Conservation (phyloP, 1,284 basidiomycete species). For the Singerocomus inundabilis region DNA sequence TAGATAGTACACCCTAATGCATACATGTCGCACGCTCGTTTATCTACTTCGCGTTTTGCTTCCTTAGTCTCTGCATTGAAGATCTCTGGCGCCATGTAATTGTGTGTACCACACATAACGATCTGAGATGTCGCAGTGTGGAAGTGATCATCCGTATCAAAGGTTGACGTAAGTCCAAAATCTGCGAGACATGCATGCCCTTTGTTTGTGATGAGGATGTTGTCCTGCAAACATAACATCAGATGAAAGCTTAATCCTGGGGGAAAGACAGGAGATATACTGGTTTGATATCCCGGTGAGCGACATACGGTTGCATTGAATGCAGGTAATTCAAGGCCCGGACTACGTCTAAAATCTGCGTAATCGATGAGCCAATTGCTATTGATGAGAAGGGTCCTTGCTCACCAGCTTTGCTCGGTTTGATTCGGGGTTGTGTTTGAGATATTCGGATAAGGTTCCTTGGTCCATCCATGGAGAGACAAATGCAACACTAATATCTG, state of each 20-base stretch:
- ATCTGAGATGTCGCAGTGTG: slow-evolving; percentile 11
- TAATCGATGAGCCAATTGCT: neutral
- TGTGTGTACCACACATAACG: slow-evolving; percentile 15
- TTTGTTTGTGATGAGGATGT: slow-evolving; percentile 26
- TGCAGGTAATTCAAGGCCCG: slow-evolving; percentile 27
- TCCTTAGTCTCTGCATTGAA: slow-evolving; percentile 5
- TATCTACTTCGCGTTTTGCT: slow-evolving; percentile 20
- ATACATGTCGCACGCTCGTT: slow-evolving; percentile 30
- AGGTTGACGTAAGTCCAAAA: slow-evolving; percentile 27
- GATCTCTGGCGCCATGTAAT: slow-evolving; percentile 28
- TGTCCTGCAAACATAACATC: slow-evolving; percentile 15
- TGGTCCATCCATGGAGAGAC: slow-evolving; percentile 34
- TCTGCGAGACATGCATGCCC: slow-evolving; percentile 30
- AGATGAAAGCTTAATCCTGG: neutral
- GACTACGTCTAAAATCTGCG: slow-evolving; percentile 25
- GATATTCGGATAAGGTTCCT: slow-evolving; percentile 25
- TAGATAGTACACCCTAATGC: slow-evolving; percentile 32
- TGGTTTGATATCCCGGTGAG: slow-evolving; percentile 31
- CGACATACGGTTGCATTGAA: slow-evolving; percentile 26
- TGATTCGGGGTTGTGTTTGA: slow-evolving; percentile 13
- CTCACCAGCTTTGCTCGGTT: slow-evolving; percentile 24
- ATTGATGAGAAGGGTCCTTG: neutral
- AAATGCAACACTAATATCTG: slow-evolving; percentile 9
- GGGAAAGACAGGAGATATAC: slow-evolving; percentile 8
- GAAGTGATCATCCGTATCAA: slow-evolving; percentile 18